Evolutionary conservation across 2,329 filamentous ascomycete genomes (phyloP).

Genomic region (Tolypocladium pustulatum): DNA sequence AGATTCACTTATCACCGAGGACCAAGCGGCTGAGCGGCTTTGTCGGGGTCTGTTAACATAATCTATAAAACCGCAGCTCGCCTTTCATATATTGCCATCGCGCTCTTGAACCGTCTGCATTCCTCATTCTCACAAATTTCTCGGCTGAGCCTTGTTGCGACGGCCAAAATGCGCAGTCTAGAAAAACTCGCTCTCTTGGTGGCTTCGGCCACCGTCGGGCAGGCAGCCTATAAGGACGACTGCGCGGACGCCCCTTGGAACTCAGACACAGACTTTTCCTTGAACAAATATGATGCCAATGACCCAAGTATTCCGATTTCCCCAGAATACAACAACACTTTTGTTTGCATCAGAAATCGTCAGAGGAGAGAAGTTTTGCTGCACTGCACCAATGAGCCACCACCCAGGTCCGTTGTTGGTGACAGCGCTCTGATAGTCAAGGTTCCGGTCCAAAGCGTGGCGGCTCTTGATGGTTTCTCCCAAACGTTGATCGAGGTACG

Average conservation of each 20-base stretch:
- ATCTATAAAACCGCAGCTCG: background rate
- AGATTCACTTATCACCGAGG: background rate
- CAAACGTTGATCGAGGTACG: constrained; percentile 4
- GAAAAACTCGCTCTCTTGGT: background rate
- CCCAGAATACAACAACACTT: constrained; percentile 4
- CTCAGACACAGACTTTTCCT: constrained; percentile 2
- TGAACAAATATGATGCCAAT: constrained; percentile 1
- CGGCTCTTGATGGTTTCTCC: constrained; percentile 2
- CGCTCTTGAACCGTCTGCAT: background rate
- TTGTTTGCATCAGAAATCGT: constrained; percentile 3
- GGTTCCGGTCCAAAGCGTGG: constrained; percentile 3
- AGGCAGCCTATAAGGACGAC: constrained; percentile 1
- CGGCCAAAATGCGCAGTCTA: background rate
- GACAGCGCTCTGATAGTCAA: constrained; percentile 1
- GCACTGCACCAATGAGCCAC: constrained; percentile 4
- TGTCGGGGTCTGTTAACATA: background rate
- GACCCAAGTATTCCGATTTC: constrained; percentile 1
- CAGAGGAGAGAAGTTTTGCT: constrained; percentile 3
- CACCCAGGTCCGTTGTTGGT: constrained; percentile 1
- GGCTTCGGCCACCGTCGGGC: background rate
- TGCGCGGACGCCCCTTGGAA: constrained; percentile 4
- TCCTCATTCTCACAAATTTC: background rate
- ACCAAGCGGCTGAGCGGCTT: background rate
- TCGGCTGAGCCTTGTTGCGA: background rate
- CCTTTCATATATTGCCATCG: background rate